Evolutionary conservation across 148 eudicot genomes (phyloP).

Genomic region (Chenopodium berlandieri): DNA sequence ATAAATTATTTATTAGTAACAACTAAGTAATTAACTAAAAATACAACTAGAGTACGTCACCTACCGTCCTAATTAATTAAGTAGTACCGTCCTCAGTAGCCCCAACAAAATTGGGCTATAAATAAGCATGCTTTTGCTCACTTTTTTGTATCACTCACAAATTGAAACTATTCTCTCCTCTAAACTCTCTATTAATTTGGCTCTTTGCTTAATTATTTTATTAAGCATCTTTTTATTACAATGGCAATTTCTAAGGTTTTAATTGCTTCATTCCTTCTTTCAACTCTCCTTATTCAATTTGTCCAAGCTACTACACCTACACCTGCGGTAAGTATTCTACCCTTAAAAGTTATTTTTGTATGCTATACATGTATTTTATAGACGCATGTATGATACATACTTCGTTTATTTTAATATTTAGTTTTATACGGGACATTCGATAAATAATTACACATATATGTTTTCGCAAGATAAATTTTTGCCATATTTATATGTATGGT

Average conservation of each 20-base stretch:
- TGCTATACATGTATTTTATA: too few relatives aligned
- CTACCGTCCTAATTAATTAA: background rate
- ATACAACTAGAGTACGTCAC: constrained; percentile 5
- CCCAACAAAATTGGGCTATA: constrained; percentile 17
- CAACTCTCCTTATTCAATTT: constrained; percentile 21
- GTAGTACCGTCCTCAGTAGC: background rate
- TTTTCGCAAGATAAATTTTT: too few relatives aligned
- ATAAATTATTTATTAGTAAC: background rate
- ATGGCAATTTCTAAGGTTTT: constrained; percentile 22
- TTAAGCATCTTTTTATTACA: too few relatives aligned
- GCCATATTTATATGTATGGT: too few relatives aligned
- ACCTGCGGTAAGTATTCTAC: background rate
- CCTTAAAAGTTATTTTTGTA: too few relatives aligned
- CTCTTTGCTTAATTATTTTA: too few relatives aligned
- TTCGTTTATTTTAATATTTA: too few relatives aligned
- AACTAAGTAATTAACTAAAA: background rate
- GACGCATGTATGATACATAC: too few relatives aligned
- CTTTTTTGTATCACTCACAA: constrained; percentile 12
- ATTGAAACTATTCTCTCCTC: background rate
- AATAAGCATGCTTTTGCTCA: constrained; percentile 13
- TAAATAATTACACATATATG: too few relatives aligned
- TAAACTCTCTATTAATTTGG: background rate
- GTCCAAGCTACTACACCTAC: constrained; percentile 16
- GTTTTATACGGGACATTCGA: too few relatives aligned
- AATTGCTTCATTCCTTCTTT: constrained; percentile 20